Percentiles rank a stretch among this genome's conserved stretches.
phyloP scores from a whole-genome alignment of 345 rosid genomes.

The Lagerstroemia speciosa region DNA sequence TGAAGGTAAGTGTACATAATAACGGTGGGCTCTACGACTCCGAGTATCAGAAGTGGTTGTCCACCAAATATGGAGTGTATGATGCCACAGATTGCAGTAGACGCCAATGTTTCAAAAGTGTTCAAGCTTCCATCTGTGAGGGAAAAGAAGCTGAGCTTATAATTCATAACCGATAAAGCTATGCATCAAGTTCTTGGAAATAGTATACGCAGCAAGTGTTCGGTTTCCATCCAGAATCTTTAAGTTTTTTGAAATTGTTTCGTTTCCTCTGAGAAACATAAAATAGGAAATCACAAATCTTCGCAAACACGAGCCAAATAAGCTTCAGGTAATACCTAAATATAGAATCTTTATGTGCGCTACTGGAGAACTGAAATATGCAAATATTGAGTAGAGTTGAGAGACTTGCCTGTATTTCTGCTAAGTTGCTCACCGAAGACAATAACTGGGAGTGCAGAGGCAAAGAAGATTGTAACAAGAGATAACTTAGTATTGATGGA shows the following conservation, averaged over 20 bases:
- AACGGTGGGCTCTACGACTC: conserved; percentile 87
- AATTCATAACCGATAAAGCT: neutral
- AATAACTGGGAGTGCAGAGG: conserved; percentile 78
- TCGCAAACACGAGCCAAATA: neutral
- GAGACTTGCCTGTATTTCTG: conserved; percentile 51
- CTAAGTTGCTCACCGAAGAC: conserved; percentile 83
- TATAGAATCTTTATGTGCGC: no score
- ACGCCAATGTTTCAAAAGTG: conserved; percentile 61
- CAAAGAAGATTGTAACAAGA: conserved; percentile 23
- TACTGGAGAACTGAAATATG: no score
- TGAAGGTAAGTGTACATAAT: conserved; percentile 69
- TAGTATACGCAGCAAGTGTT: neutral
- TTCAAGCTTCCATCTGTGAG: conserved; percentile 62
- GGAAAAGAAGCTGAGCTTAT: neutral
- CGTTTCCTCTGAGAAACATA: no score
- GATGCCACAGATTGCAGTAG: conserved; percentile 73
- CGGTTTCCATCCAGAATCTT: no score
- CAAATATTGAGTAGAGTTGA: no score
- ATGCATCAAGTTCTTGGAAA: neutral
- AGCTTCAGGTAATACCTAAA: no score
- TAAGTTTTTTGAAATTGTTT: no score
- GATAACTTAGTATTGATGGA: neutral
- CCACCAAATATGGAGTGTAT: conserved; percentile 80
- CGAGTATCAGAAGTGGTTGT: conserved; percentile 68
- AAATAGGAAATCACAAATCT: neutral